Evolutionary conservation across 2,329 filamentous ascomycete species (phyloP), one percentile per base, ranked within the genome.

Genomic region (Emericellopsis cladophorae): DNA sequence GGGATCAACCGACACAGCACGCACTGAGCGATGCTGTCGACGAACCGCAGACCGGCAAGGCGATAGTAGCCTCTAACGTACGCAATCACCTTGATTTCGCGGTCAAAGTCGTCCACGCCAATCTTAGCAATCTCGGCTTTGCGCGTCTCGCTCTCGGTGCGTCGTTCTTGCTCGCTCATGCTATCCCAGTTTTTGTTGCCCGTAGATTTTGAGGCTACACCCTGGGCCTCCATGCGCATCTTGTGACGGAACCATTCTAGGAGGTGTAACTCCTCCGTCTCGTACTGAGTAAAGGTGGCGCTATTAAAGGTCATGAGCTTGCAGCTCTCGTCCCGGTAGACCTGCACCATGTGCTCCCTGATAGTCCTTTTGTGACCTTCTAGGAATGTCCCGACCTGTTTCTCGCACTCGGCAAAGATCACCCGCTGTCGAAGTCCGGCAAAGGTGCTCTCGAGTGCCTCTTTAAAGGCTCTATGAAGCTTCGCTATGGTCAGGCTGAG

Each of bases 11-110:
- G 65, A 9, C 66, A 68, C 10, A 67, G 62, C 41, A 74, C 56
- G 37, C 67, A 61, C 21, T 73, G 61, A 1, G 65, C 59, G 7
- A 67, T 60, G 2, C 60, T 55, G 42, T 88, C 81, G 1, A 76
- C 66, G 49, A 86, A 82, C 2, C 81, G 71, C 29, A 68, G 60
- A 0, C 76, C 72, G 0, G 83, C 81, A 5, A 81, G 71, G 37
- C 74, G 67, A 51, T 88, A 88, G 54, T 87, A 88, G 0, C 73
- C 80, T 0, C 79, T 65, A 36, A 84, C 68, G 4, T 76, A 76
- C 0, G 77, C 68, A 0, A 82, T 72, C 0, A 82, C 73, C 8
- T 70, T 64, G 1, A 88, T 56, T 51, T 86, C 81, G 0, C 61
- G 57, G 1, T 64, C 53, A 48, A 76, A 86, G 0, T 66, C 63